Percentiles rank a stretch among this genome's conserved stretches.
Evolutionary conservation across 78 protist species (phyloP).

Genomic region (Tieghemostelium lacteum): DNA sequence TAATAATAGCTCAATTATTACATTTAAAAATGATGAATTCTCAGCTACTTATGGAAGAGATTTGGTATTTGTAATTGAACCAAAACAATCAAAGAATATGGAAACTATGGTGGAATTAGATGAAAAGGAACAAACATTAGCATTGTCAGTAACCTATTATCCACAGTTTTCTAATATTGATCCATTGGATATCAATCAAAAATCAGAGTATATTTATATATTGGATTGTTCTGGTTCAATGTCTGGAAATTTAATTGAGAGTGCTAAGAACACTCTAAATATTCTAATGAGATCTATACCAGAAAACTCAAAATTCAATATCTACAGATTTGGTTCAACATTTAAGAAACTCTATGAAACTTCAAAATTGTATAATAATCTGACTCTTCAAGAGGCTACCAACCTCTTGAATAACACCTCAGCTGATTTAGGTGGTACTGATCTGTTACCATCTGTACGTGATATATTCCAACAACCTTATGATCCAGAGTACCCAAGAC

Average conservation of each 20-base stretch:
- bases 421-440: constrained; percentile 79
- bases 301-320: constrained; percentile 24
- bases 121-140: background rate
- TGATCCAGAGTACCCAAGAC: constrained; percentile 32
- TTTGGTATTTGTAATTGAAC: background rate
- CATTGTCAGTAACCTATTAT: background rate
- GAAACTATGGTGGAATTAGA: background rate
- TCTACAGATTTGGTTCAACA: constrained; percentile 29
- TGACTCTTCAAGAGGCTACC: constrained; percentile 17
- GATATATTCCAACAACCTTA: constrained; percentile 1
- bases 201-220: constrained; percentile 41
- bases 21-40: background rate
- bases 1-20: background rate
- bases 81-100: background rate
- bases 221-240: constrained; percentile 71
- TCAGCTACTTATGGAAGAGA: background rate
- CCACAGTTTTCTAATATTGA: background rate
- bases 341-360: background rate
- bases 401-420: background rate
- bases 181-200: constrained; percentile 6
- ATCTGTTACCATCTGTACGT: constrained; percentile 37
- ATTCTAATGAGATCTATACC: constrained; percentile 43
- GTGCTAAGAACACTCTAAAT: constrained; percentile 4
- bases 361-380: constrained; percentile 14
- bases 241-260: constrained; percentile 22